phyloP scores from a whole-genome alignment of 495 filamentous ascomycete species.

The Penicillium alfredii region DNA sequence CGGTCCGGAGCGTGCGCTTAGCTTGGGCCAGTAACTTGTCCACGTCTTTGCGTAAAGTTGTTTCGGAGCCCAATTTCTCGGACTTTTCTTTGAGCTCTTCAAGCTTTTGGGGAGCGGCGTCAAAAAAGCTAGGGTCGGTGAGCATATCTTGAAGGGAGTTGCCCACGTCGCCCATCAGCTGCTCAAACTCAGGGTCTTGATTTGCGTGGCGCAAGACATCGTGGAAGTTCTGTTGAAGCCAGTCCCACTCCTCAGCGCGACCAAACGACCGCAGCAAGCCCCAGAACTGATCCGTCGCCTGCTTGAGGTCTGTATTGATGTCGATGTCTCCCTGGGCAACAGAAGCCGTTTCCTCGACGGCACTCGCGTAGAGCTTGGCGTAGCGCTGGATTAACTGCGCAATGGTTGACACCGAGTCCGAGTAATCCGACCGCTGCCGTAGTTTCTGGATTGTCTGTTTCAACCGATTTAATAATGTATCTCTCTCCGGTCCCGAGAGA shows the following conservation, averaged over 20 bases:
- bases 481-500: constrained; percentile 57
- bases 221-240: constrained; percentile 58
- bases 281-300: constrained; percentile 74
- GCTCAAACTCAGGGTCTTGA: constrained; percentile 78
- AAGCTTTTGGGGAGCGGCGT: constrained; percentile 63
- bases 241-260: constrained; percentile 65
- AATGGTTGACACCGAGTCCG: constrained; percentile 76
- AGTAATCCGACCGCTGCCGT: constrained; percentile 70
- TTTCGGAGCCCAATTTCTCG: constrained; percentile 55
- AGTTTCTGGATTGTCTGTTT: constrained; percentile 72
- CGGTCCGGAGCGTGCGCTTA: constrained; percentile 58
- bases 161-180: constrained; percentile 63
- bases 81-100: constrained; percentile 64
- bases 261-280: constrained; percentile 72
- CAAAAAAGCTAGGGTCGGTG: constrained; percentile 80
- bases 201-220: constrained; percentile 67
- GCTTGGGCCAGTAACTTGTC: constrained; percentile 66
- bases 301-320: constrained; percentile 66
- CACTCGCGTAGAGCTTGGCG: constrained; percentile 67
- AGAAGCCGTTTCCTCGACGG: constrained; percentile 55
- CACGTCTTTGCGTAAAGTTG: constrained; percentile 63
- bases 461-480: constrained; percentile 66
- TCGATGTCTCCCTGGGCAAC: constrained; percentile 63
- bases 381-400: constrained; percentile 72
- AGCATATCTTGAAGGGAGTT: constrained; percentile 71